Evolutionary conservation across 495 filamentous ascomycete species (phyloP).

Genomic region (Pyrenopolyporus hunteri): DNA sequence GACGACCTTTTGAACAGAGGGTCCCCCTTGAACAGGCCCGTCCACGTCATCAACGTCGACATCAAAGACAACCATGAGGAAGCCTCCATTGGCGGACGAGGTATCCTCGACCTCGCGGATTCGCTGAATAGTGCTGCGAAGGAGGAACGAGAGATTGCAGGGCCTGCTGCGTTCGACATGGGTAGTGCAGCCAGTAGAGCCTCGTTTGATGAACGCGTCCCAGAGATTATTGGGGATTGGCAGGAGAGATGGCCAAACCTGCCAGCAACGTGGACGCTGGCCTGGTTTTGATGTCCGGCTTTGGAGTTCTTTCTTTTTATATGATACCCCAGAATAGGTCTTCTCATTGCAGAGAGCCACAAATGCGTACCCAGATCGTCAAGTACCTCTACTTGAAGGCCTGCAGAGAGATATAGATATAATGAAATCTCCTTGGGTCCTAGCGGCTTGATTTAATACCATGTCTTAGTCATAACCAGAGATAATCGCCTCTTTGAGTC

Average conservation of each 20-base stretch:
- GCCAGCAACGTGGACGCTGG: slow-evolving; percentile 91
- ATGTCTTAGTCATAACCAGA: too few relatives aligned
- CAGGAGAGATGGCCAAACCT: slow-evolving; percentile 92
- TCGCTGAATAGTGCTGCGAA: slow-evolving; percentile 81
- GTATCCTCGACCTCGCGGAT: slow-evolving; percentile 90
- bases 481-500: too few relatives aligned
- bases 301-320: slow-evolving; percentile 4
- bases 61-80: slow-evolving; percentile 99
- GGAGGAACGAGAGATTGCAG: slow-evolving; percentile 72
- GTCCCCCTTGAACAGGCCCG: slow-evolving; percentile 81
- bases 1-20: slow-evolving; percentile 90
- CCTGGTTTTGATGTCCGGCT: slow-evolving; percentile 75
- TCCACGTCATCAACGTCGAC: slow-evolving; percentile 97
- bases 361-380: background rate
- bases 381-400: background rate
- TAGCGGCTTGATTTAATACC: too few relatives aligned
- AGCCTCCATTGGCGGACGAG: slow-evolving; percentile 85
- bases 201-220: slow-evolving; percentile 91
- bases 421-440: too few relatives aligned
- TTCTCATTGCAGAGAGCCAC: slow-evolving; percentile 6
- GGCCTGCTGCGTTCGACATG: slow-evolving; percentile 68
- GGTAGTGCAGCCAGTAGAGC: slow-evolving; percentile 68
- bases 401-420: background rate
- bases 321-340: slow-evolving; percentile 39
- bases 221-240: slow-evolving; percentile 92